Evolutionary conservation across 225 moss, liverwort and hornwort species (phyloP).

Genomic region (Sphagnum tenellum): DNA sequence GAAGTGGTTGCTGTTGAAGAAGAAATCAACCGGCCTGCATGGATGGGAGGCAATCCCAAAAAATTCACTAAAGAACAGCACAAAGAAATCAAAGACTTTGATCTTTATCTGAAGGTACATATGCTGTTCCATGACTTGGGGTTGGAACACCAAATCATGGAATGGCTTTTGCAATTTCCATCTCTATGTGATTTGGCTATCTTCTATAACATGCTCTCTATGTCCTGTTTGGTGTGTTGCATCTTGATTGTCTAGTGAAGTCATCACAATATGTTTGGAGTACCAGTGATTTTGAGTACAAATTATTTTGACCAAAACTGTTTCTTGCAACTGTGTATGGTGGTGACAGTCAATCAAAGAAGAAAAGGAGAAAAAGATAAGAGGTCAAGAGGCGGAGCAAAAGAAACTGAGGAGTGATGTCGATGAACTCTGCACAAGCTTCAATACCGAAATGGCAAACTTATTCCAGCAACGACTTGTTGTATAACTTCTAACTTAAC

Average conservation of each 20-base stretch:
- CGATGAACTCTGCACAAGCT: constrained; percentile 48
- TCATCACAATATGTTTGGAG: too few species aligned
- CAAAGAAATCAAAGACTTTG: constrained; percentile 72
- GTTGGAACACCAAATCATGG: too few species aligned
- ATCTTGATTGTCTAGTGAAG: too few species aligned
- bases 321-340: too few species aligned
- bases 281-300: too few species aligned
- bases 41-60: constrained; percentile 87
- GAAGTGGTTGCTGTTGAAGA: constrained; percentile 48
- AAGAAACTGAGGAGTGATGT: constrained; percentile 47
- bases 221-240: too few species aligned
- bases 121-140: too few species aligned
- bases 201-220: too few species aligned
- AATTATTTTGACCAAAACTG: too few species aligned
- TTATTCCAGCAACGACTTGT: constrained; percentile 62
- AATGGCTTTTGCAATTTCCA: too few species aligned
- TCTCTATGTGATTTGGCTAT: too few species aligned
- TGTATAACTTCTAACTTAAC: constrained; percentile 11
- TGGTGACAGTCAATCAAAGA: constrained; percentile 56
- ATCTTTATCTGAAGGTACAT: constrained; percentile 54
- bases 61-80: constrained; percentile 83
- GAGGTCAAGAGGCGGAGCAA: constrained; percentile 65
- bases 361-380: constrained; percentile 74
- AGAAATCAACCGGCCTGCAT: constrained; percentile 49
- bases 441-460: constrained; percentile 48